Percentiles rank a stretch among this genome's conserved stretches.
Conservation (phyloP, 2,329 filamentous ascomycete species). For the Diaporthe citrichinensis region DNA sequence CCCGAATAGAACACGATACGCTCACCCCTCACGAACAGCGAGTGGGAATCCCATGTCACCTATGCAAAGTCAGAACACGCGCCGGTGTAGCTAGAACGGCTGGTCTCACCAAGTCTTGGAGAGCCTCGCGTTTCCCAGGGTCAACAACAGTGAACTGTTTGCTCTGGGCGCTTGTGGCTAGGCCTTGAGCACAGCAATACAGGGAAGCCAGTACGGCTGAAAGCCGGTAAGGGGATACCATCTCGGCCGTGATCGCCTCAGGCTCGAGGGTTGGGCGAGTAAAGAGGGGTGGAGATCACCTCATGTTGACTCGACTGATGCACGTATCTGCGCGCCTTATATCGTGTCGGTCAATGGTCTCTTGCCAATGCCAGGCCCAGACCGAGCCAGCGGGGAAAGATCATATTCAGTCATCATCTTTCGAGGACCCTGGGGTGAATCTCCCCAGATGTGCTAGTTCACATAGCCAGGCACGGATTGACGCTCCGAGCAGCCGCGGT, state of each 20-base stretch:
- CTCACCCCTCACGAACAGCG: conserved; percentile 78
- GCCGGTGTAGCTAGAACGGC: background rate
- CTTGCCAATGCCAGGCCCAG: conserved; percentile 5
- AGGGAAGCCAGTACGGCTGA: conserved; percentile 27
- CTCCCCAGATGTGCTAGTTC: background rate
- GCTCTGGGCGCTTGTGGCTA: conserved; percentile 4
- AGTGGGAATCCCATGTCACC: conserved; percentile 81
- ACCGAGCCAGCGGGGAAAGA: conserved; percentile 20
- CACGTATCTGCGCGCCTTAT: conserved; percentile 20
- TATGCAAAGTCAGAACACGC: background rate
- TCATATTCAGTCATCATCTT: background rate
- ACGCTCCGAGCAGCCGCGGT: conserved; percentile 39
- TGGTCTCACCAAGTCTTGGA: conserved; percentile 36
- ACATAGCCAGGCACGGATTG: conserved; percentile 20
- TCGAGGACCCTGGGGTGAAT: conserved; percentile 6
- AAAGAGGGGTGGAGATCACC: background rate
- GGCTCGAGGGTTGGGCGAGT: conserved; percentile 1
- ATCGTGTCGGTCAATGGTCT: background rate
- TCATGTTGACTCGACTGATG: background rate
- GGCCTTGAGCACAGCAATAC: conserved; percentile 19
- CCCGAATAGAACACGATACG: conserved; percentile 80
- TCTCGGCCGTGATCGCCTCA: conserved; percentile 9
- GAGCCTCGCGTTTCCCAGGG: conserved; percentile 26
- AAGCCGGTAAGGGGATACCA: conserved; percentile 17
- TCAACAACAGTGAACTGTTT: conserved; percentile 18